Evolutionary conservation across 2,329 filamentous ascomycete genomes (phyloP), one percentile per base, ranked within the genome.

Genomic region (Cercospora sp.): DNA sequence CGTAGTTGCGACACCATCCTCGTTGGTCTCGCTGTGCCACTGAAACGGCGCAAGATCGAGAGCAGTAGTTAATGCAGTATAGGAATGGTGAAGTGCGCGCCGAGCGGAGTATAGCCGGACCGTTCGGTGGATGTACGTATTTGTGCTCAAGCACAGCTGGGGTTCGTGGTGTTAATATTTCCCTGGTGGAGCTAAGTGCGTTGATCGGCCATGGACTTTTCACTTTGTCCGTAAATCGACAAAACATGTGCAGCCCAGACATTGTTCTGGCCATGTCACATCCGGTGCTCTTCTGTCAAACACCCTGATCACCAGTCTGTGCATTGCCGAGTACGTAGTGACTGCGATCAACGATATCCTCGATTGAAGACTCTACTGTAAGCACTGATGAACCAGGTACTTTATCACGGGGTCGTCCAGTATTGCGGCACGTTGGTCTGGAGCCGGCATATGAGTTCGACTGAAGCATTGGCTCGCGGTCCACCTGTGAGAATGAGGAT

Each of bases 1-100:
- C 33, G 30, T 58, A 58, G 63, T 68, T 63, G 67, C 67, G 67
- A 68, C 63, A 68, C 60, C 63, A 68, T 65, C 59, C 63, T 62
- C 53, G 63, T 36, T 64, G 62, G 62, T 45, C 48, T 62, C 31
- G 23, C 45, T 58, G 48, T 63, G 61, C 61, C 48, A 62, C 51
- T 48, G 53, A 33, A 59, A 58, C 63, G 63, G 63, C 53, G 67
- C 55, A 48, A 33, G 42, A 39, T 64, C 62, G 39, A 64, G 36
- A 39, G 36, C 30, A 42, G 55, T 65, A 60, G 63, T 53, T 26
- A 58, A 23, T 12, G 42, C 59, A 55, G 20, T 68, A 59, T 62
- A 60, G 36, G 58, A 23, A 64, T 60, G 57, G 67, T 63, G 48
- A 64, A 62, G 53, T 55, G 39, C 67, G 59, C 63, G 67, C 58